Conservation (phyloP, 495 filamentous ascomycete species). For the Staphylotrichum longicolle region DNA sequence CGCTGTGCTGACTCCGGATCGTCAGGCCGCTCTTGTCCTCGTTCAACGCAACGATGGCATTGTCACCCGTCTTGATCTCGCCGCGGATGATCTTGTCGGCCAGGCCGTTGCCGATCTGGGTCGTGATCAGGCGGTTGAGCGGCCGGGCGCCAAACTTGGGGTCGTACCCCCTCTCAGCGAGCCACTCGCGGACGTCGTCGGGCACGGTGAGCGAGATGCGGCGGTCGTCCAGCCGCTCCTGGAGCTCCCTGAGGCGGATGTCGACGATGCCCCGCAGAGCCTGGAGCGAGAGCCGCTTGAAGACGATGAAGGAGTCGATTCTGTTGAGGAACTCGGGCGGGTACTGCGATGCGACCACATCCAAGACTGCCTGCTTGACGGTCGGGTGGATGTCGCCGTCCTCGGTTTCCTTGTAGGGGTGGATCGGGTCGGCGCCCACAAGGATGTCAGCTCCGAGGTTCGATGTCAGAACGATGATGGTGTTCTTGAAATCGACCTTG, state of each 20-base stretch:
- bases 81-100: slow-evolving; percentile 91
- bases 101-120: slow-evolving; percentile 80
- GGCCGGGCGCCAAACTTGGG: slow-evolving; percentile 90
- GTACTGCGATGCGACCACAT: slow-evolving; percentile 76
- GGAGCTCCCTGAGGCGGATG: slow-evolving; percentile 82
- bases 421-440: slow-evolving; percentile 55
- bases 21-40: slow-evolving; percentile 53
- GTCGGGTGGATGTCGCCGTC: slow-evolving; percentile 65
- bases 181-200: slow-evolving; percentile 73
- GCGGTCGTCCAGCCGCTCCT: slow-evolving; percentile 77
- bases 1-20: neutral
- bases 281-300: slow-evolving; percentile 72
- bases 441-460: slow-evolving; percentile 83
- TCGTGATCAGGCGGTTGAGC: slow-evolving; percentile 84
- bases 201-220: slow-evolving; percentile 74
- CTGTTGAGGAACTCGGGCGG: slow-evolving; percentile 95
- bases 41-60: slow-evolving; percentile 64
- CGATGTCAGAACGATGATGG: slow-evolving; percentile 91
- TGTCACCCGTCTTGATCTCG: slow-evolving; percentile 70
- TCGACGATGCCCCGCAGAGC: slow-evolving; percentile 92
- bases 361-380: slow-evolving; percentile 77
- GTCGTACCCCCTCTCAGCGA: slow-evolving; percentile 85
- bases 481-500: slow-evolving; percentile 94
- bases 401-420: slow-evolving; percentile 57
- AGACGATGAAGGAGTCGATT: slow-evolving; percentile 95